Base-by-base conservation (phyloP, 2,329 filamentous ascomycete species). In the Helminthosporium solani region DNA sequence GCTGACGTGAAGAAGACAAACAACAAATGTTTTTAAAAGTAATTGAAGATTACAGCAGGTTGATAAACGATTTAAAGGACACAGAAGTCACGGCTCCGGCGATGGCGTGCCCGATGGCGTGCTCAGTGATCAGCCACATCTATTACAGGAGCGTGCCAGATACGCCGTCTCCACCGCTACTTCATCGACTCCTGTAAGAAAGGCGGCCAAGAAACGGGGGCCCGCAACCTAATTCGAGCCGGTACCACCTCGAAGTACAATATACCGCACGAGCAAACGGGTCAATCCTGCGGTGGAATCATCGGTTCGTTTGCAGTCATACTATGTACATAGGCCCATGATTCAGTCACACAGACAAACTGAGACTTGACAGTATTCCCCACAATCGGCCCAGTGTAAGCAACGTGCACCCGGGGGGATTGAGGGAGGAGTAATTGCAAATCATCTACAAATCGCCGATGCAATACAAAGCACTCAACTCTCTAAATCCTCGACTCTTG, bases 41-140 rank as follows among this genome's bases (percentile, higher is more conserved):
- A 35, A 15, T n/a, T 31, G 28, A 31, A 31, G 14, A 31, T 20
- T 9, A 20, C 25, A 34, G 7, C 16, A 27, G 19, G 15, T 3
- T n/a, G 16, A 15, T 4, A 31, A 19, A 18, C 2, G 12, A 18
- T 19, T 40, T 18, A 6, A 35, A 35, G 5, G 16, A 11, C 11
- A 16, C 16, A 19, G 23, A 21, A 8, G 15, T 12, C 14, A 30
- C 23, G 19, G 31, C 19, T 15, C 21, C 12, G 15, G 25, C 36
- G 35, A 40, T 40, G 36, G 42, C 35, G 42, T 46, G 44, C 23
- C n/a, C 19, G 44, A 36, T 38, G 44, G 44, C 30, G 39, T 23
- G 39, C 34, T 46, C 23, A 40, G 16, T 25, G 35, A 30, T 28
- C 27, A 18, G 14, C 18, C 33, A 33, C n/a, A 25, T 16, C 27